Evolutionary conservation across 1,284 basidiomycete genomes (phyloP), one percentile per base, ranked within the genome.

Genomic region (Boletus smithii): DNA sequence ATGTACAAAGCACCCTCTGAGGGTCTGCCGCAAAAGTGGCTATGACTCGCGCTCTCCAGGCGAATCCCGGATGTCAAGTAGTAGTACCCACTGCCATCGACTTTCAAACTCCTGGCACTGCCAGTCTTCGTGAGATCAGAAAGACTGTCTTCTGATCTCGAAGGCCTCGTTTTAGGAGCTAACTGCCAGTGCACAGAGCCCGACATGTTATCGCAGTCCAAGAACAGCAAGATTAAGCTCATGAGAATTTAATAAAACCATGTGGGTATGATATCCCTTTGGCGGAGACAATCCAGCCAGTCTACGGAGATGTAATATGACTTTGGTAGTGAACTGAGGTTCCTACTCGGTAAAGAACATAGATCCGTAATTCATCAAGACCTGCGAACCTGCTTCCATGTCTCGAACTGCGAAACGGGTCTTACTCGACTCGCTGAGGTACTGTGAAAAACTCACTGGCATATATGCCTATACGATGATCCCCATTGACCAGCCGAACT

Each of bases 401-500:
- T 58, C 50, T 42, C 64, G 68, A 4, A 36, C 73, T 75, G 37
- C 37, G 29, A 17, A 38, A 42, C 17, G 3, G 6, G 11, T 47
- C 42, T 44, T 14, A 44, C 27, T 38, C 17, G 35, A 27, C 26
- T 27, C 24, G 17, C 13, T n/a, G 23, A 27, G 14, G 23, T 23
- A 31, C 16, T 17, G 22, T 6, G 30, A 48, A 30, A 8, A 34
- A 51, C 73, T 61, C 49, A 83, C 81, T 33, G 4, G 83, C 74
- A 49, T 67, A 78, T 16, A 85, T 72, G 3, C 73, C 76, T 44
- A 86, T 80, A 17, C 79, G 72, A 41, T 77, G 73, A 41, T 83
- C 77, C 2, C 79, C 79, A 52, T 81, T 79, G 2, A 85, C 79
- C 9, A 75, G 54, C 18, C 54, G 61, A n/a, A 76, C 83, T 86